Percentiles rank a stretch among this genome's conserved stretches.
Evolutionary conservation across 192 early-diverging fungal genomes (phyloP).

Genomic region (Backusella mclennaniae): DNA sequence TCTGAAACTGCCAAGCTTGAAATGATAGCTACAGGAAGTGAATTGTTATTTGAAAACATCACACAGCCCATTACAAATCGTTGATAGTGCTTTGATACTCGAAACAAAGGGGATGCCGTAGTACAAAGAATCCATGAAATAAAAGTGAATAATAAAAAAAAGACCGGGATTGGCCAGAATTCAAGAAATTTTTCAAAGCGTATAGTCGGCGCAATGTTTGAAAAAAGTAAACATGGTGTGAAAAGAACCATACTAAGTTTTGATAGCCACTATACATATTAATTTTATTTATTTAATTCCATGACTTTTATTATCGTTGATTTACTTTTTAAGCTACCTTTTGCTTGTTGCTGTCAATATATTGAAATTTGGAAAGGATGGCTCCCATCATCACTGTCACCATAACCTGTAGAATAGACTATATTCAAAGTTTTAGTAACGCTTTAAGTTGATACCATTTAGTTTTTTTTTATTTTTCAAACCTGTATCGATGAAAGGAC

Average conservation of each 20-base stretch:
- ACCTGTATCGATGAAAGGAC: background rate
- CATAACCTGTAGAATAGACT: conserved; percentile 37
- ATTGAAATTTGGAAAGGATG: conserved; percentile 16
- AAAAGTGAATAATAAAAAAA: conserved; percentile 39
- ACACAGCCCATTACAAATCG: conserved; percentile 62
- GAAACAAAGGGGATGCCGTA: conserved; percentile 33
- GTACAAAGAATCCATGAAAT: conserved; percentile 39
- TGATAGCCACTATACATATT: conserved; percentile 44
- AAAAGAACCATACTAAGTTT: conserved; percentile 67
- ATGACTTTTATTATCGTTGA: background rate
- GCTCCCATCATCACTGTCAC: conserved; percentile 24
- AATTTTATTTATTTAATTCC: background rate
- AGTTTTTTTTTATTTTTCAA: background rate
- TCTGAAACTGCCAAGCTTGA: conserved; percentile 54
- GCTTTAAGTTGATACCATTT: background rate
- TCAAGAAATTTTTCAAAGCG: conserved; percentile 58
- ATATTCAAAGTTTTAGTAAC: background rate
- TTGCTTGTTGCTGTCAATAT: conserved; percentile 21
- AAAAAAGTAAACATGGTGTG: conserved; percentile 74
- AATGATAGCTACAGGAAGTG: conserved; percentile 71
- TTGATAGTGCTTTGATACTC: conserved; percentile 46
- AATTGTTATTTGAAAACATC: conserved; percentile 78
- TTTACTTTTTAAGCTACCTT: conserved; percentile 25
- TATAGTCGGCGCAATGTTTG: conserved; percentile 70
- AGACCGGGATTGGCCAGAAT: conserved; percentile 70